Conservation (phyloP, 352 stramenopile species). For the Albugo candida region DNA sequence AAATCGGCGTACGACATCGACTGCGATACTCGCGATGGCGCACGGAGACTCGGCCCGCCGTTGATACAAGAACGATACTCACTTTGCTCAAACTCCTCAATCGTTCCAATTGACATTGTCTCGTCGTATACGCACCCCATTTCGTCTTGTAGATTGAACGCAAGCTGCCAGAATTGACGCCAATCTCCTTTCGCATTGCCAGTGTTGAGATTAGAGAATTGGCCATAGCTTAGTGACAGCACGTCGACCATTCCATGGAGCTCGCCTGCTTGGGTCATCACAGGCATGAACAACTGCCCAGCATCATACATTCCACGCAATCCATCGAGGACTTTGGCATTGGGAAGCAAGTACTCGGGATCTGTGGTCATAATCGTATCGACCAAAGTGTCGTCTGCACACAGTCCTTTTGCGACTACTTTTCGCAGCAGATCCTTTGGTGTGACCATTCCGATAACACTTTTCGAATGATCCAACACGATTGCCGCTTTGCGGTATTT, state of each 20-base stretch:
- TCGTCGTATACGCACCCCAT: slow-evolving; percentile 62
- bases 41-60: neutral
- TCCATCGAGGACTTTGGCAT: slow-evolving; percentile 7
- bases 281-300: slow-evolving; percentile 7
- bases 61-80: slow-evolving; percentile 18
- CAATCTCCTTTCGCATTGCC: slow-evolving; percentile 56
- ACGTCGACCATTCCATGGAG: slow-evolving; percentile 9
- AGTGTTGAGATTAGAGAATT: slow-evolving; percentile 7
- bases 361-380: slow-evolving; percentile 9
- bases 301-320: slow-evolving; percentile 12
- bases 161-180: slow-evolving; percentile 77
- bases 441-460: slow-evolving; percentile 7
- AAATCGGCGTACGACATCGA: slow-evolving; percentile 58
- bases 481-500: slow-evolving; percentile 5
- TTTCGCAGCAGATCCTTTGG: slow-evolving; percentile 10
- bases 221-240: slow-evolving; percentile 6
- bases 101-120: slow-evolving; percentile 62
- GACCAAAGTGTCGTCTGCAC: slow-evolving; percentile 3
- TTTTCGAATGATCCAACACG: slow-evolving; percentile 5
- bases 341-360: slow-evolving; percentile 2
- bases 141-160: slow-evolving; percentile 75
- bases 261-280: neutral
- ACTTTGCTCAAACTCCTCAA: slow-evolving; percentile 77
- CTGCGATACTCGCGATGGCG: neutral
- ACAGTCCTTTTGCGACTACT: slow-evolving; percentile 5